These are phyloP conservation scores for Xylaria grammica DNA, from an alignment of 495 filamentous ascomycete genomes.

Conservation along the genomic window DNA sequence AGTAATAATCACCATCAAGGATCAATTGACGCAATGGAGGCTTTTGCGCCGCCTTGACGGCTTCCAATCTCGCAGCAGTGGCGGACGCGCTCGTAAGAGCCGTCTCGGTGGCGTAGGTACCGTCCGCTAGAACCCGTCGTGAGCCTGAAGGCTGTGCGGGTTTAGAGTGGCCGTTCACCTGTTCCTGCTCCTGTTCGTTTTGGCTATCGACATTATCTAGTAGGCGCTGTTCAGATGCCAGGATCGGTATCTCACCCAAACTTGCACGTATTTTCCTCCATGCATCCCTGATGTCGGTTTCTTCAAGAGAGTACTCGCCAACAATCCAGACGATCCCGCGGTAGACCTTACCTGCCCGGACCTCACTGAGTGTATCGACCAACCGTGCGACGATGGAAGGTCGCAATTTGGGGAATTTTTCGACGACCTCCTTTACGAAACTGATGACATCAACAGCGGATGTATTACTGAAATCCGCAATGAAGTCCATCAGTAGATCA, in stretches of 20 bases:
- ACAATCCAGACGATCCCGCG: conserved; percentile 97
- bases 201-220: conserved; percentile 67
- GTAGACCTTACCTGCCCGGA: conserved; percentile 96
- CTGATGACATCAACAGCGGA: conserved; percentile 97
- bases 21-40: conserved; percentile 95
- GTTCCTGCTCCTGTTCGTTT: conserved; percentile 67
- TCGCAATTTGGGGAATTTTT: conserved; percentile 93
- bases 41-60: conserved; percentile 96
- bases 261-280: conserved; percentile 96
- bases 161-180: conserved; percentile 82
- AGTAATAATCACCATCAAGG: conserved; percentile 95
- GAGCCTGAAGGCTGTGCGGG: conserved; percentile 78
- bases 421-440: conserved; percentile 98
- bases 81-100: conserved; percentile 92
- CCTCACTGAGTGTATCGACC: conserved; percentile 89
- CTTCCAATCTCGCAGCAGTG: conserved; percentile 88
- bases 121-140: conserved; percentile 90
- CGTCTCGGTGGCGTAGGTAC: conserved; percentile 96
- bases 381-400: conserved; percentile 84
- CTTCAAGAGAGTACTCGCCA: conserved; percentile 93
- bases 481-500: conserved; percentile 98
- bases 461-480: conserved; percentile 96
- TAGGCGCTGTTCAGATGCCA: conserved; percentile 92
- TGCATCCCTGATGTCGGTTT: conserved; percentile 91
- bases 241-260: conserved; percentile 95